Percentiles rank a stretch among this genome's conserved stretches.
Evolutionary conservation across 2,329 filamentous ascomycete species (phyloP).

Genomic region (Hymenoscyphus occultus): DNA sequence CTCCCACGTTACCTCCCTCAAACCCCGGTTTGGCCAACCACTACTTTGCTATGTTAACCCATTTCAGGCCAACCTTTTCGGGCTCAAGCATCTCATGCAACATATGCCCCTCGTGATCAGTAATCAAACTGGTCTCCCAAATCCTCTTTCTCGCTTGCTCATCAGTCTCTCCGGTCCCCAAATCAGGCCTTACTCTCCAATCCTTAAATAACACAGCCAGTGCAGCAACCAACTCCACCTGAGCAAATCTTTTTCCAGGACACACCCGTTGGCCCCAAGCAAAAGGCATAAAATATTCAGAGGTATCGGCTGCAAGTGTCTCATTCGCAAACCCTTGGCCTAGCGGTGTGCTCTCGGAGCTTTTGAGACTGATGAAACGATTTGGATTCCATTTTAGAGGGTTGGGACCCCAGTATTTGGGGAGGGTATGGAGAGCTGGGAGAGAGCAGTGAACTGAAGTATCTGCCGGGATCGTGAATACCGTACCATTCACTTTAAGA

Average conservation of each 20-base stretch:
- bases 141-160: neutral
- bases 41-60: neutral
- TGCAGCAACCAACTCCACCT: conserved; percentile 22
- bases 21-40: too few relatives aligned
- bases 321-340: conserved; percentile 8
- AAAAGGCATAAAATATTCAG: conserved; percentile 18
- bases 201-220: conserved; percentile 13
- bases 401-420: neutral
- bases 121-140: neutral
- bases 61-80: neutral
- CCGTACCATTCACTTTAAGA: conserved; percentile 8
- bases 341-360: neutral
- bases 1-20: too few relatives aligned
- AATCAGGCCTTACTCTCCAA: neutral
- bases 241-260: conserved; percentile 22
- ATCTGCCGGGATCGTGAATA: neutral
- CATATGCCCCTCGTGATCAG: neutral
- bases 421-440: conserved; percentile 2
- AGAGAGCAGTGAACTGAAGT: neutral
- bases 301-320: neutral
- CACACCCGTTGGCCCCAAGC: conserved; percentile 17
- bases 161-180: neutral
- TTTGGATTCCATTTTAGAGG: neutral
- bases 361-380: conserved; percentile 1
- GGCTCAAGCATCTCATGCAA: neutral